phyloP scores from a whole-genome alignment of 768 basidiomycete genomes.

The Ephemerocybe angulata region DNA sequence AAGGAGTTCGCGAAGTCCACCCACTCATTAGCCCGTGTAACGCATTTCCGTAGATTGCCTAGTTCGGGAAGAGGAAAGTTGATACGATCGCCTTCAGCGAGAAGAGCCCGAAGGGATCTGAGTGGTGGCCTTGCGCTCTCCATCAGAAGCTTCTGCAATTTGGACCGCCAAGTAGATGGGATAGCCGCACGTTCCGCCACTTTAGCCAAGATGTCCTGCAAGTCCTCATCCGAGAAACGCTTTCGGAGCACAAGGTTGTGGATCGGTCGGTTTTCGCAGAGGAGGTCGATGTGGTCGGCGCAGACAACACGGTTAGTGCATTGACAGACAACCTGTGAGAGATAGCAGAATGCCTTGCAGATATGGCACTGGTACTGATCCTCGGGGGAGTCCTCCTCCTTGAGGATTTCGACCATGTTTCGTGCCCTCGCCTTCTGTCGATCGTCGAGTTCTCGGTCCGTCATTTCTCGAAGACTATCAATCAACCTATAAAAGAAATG shows the following conservation, averaged over 20 bases:
- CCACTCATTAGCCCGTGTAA: slow-evolving; percentile 81
- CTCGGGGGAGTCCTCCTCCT: slow-evolving; percentile 79
- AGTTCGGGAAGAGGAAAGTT: slow-evolving; percentile 72
- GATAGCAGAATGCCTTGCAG: slow-evolving; percentile 94
- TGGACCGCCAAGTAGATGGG: slow-evolving; percentile 72
- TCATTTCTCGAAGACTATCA: slow-evolving; percentile 85
- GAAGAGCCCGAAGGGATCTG: slow-evolving; percentile 73
- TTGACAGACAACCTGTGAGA: slow-evolving; percentile 84
- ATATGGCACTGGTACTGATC: slow-evolving; percentile 93
- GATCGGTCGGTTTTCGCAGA: slow-evolving; percentile 55
- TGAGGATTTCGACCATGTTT: slow-evolving; percentile 64
- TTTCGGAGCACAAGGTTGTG: slow-evolving; percentile 64
- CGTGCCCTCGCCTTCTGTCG: slow-evolving; percentile 59
- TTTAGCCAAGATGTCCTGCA: slow-evolving; percentile 61
- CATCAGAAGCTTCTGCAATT: slow-evolving; percentile 60
- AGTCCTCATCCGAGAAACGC: slow-evolving; percentile 76
- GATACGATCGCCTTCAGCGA: slow-evolving; percentile 88
- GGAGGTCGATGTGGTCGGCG: slow-evolving; percentile 73
- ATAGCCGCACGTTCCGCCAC: slow-evolving; percentile 69
- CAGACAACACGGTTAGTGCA: slow-evolving; percentile 82
- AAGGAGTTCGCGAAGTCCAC: slow-evolving; percentile 80
- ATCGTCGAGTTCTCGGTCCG: slow-evolving; percentile 69
- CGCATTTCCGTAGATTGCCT: slow-evolving; percentile 68
- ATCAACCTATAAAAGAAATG: slow-evolving; percentile 59
- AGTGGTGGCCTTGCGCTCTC: slow-evolving; percentile 72